Evolutionary conservation across 306 rosid species (phyloP), one percentile per base, ranked within the genome.

Genomic region (Lotus japonicus): DNA sequence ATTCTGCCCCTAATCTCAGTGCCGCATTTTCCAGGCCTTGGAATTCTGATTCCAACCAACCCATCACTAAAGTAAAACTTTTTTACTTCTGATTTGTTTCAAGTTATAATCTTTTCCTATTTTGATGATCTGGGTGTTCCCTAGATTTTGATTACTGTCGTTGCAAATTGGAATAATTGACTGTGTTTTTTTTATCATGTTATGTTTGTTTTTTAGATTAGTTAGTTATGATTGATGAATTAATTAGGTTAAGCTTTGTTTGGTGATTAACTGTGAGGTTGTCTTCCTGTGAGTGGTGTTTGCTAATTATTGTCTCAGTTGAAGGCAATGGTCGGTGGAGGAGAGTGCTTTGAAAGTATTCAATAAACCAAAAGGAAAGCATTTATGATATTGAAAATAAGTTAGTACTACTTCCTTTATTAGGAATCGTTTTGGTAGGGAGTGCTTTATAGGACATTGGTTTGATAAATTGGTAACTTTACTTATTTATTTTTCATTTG

Each of bases 41-140:
- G 86, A 83, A 64, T 75, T 79, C 96, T 26, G 90, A 91, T 46
- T 75, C 85, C 51, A 84, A 78, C 64, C 12, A 21, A 21, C 60
- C 87, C 19, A 64, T 79, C 9, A 38, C 83, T 48, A 72, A 87
- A 56, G 97, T 91, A 85, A 49, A 39, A 0, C 23, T 58, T 33
- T 58, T 33, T 64, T 46, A 16, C 15, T 15, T 8, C 4, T 53
- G 23, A 41, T 36, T 13, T 0, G 3, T 7, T 14, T 11, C 8
- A 44, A 28, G n/a, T 38, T 23, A 16, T 8, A n/a, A 38, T 72
- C 41, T 72, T 42, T 72, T 15, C 10, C 33, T 3, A 21, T 4
- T 67, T 62, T 39, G 10, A 28, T 68, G 11, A 74, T 73, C 17
- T 26, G 64, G 64, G 58, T 39, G 5, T 67, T 41, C 18, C 46